A percentile compares a stretch with the other conserved stretches of the same genome.
Evolutionary conservation across 176 grass and related monocot species (phyloP).

Genomic region (Hordeum vulgare): DNA sequence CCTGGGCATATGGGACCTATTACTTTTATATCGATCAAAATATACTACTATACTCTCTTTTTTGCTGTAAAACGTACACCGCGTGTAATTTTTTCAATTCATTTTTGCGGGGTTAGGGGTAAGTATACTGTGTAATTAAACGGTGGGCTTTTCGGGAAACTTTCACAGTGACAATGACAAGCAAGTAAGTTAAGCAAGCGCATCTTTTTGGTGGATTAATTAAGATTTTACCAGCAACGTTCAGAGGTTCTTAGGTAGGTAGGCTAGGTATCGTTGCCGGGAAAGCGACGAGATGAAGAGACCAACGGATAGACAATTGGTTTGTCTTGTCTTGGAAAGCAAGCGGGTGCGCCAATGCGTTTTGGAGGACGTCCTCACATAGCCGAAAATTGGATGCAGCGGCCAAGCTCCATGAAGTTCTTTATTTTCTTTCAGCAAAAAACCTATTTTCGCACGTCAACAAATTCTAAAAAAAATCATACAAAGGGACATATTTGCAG

Average conservation of each 20-base stretch:
- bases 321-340: slow-evolving; percentile 32
- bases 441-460: no score
- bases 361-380: no score
- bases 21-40: background rate
- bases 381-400: no score
- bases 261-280: background rate
- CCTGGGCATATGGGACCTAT: background rate
- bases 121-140: background rate
- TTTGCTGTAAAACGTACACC: background rate
- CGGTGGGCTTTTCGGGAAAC: background rate
- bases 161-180: background rate
- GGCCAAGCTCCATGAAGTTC: no score
- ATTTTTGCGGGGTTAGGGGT: no score
- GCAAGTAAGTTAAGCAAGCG: background rate
- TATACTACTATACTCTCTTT: background rate
- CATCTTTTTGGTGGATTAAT: background rate
- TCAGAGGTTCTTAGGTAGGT: slow-evolving; percentile 13
- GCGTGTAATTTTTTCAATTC: no score
- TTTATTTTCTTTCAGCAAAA: no score
- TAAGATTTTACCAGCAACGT: slow-evolving; percentile 1
- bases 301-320: background rate
- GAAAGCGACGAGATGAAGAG: slow-evolving; percentile 31
- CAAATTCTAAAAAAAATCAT: no score
- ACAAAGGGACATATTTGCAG: no score
- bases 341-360: slow-evolving; percentile 28